Evolutionary conservation across 345 rosid genomes (phyloP).

Genomic region (Cardamine occulta): DNA sequence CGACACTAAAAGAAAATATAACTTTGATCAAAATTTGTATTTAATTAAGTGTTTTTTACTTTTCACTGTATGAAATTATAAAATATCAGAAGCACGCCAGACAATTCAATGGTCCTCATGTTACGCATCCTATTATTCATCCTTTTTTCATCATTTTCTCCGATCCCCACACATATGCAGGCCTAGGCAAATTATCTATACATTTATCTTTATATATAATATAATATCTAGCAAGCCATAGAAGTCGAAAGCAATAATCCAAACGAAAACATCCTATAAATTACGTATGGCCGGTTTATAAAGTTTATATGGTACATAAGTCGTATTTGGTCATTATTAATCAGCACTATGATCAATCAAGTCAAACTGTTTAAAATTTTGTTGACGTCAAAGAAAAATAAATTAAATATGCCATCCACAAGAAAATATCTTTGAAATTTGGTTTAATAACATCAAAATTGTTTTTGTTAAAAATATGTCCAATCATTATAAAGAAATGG

Average conservation of each 20-base stretch:
- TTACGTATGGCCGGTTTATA: conserved; percentile 23
- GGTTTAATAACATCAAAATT: not conserved
- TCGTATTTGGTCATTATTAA: conserved; percentile 22
- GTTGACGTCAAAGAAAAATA: not conserved
- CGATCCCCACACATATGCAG: conserved; percentile 35
- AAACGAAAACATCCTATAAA: conserved; percentile 31
- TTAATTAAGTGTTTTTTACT: conserved; percentile 26
- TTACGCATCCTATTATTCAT: conserved; percentile 29
- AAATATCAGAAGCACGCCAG: conserved; percentile 45
- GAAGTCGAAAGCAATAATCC: conserved; percentile 28
- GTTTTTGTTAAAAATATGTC: not conserved
- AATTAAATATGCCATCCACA: not conserved
- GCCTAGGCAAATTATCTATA: conserved; percentile 28
- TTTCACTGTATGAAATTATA: conserved; percentile 22
- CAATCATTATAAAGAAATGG: not conserved
- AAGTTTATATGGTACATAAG: conserved; percentile 18
- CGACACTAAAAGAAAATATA: conserved; percentile 26
- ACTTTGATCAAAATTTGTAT: conserved; percentile 36
- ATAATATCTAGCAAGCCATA: conserved; percentile 2
- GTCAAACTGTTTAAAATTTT: not conserved
- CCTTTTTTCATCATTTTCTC: conserved; percentile 36
- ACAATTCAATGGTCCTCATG: conserved; percentile 44
- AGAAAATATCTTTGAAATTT: not conserved
- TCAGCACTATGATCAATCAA: conserved; percentile 26
- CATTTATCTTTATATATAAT: not conserved